Evolutionary conservation across 768 basidiomycete genomes (phyloP).

Genomic region (Auricularia heimuer): DNA sequence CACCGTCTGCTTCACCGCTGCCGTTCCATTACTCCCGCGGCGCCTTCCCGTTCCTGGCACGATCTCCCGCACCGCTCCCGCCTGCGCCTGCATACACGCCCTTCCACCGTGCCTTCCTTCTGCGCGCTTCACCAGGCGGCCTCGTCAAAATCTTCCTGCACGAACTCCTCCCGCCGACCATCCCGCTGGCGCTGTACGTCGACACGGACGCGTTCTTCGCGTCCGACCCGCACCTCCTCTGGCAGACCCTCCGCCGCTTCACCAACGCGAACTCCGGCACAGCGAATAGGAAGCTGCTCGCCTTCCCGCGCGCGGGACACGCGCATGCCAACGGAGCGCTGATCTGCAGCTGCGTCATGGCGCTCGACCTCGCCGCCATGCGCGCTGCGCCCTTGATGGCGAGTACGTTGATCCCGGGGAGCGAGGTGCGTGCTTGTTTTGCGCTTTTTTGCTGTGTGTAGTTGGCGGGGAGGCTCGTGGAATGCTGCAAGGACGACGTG

Average conservation of each 20-base stretch:
- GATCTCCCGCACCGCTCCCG: too few relatives aligned
- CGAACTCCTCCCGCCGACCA: conserved; percentile 34
- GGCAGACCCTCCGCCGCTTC: conserved; percentile 27
- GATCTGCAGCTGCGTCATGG: conserved; percentile 35
- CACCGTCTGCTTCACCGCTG: too few relatives aligned
- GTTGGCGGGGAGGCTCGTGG: too few relatives aligned
- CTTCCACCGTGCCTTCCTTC: too few relatives aligned
- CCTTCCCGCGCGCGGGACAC: conserved; percentile 22
- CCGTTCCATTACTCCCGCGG: too few relatives aligned
- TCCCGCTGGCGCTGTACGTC: conserved; percentile 38
- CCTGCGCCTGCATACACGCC: too few relatives aligned
- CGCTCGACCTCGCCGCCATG: conserved; percentile 38
- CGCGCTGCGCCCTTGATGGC: conserved; percentile 34
- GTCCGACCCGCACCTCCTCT: conserved; percentile 35
- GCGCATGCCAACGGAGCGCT: neutral
- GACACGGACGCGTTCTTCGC: conserved; percentile 46
- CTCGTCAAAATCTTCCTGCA: conserved; percentile 47
- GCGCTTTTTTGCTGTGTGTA: too few relatives aligned
- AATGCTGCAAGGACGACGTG: too few relatives aligned
- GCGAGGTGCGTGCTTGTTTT: neutral
- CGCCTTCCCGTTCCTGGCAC: too few relatives aligned
- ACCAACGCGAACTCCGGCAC: conserved; percentile 17
- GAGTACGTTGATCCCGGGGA: neutral
- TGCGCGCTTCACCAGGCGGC: too few relatives aligned
- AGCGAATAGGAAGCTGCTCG: conserved; percentile 25